Percentiles rank a stretch among this genome's conserved stretches.
Conservation (phyloP, 495 filamentous ascomycete genomes). For the Niebla homalea region DNA sequence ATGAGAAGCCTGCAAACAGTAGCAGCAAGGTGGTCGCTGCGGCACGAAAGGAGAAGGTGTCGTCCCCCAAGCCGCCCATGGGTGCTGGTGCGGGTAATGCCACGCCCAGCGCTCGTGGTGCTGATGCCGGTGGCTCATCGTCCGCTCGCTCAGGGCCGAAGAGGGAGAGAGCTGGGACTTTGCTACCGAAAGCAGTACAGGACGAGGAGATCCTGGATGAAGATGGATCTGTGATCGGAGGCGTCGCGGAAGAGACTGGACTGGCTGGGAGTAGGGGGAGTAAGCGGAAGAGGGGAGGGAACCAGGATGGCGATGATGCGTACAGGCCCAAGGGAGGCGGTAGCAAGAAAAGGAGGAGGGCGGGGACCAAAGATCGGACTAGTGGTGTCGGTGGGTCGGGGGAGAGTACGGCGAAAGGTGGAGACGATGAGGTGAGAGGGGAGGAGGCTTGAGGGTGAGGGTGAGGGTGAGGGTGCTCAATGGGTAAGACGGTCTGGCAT, state of each 20-base stretch:
- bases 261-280: conserved; percentile 19
- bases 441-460: background rate
- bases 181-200: conserved; percentile 20
- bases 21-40: too few species aligned
- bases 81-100: background rate
- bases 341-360: conserved; percentile 44
- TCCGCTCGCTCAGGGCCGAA: background rate
- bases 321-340: conserved; percentile 60
- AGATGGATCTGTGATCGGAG: conserved; percentile 32
- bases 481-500: too few species aligned
- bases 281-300: conserved; percentile 45
- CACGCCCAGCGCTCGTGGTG: background rate
- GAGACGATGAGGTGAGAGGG: background rate
- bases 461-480: too few species aligned
- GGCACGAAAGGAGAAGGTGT: background rate
- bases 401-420: conserved; percentile 1
- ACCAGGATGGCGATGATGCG: conserved; percentile 45
- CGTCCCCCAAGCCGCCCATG: background rate
- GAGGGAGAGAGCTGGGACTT: background rate
- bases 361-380: conserved; percentile 36
- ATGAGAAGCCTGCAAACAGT: background rate
- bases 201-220: conserved; percentile 44
- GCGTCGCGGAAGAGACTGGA: conserved; percentile 24
- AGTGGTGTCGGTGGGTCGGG: conserved; percentile 1
- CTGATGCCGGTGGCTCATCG: too few species aligned